These are phyloP conservation scores for Kuraishia ogatae DNA, from an alignment of 805 yeast genomes.

Conservation along the genomic window DNA sequence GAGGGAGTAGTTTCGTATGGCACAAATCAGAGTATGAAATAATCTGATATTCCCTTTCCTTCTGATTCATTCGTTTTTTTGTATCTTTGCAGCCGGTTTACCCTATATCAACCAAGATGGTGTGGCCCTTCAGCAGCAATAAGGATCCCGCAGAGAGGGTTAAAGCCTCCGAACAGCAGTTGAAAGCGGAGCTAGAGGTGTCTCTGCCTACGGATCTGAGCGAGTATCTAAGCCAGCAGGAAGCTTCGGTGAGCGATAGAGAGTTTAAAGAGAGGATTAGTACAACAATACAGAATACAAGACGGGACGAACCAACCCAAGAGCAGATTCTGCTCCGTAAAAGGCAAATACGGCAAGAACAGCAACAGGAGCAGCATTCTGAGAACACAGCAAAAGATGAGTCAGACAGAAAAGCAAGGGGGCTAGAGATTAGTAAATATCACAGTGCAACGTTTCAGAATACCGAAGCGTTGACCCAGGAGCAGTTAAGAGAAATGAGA, in stretches of 20 bases:
- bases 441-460: conserved; percentile 1
- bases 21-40: no score
- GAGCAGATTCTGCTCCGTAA: background rate
- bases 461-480: conserved; percentile 6
- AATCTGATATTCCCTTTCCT: no score
- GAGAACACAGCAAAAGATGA: background rate
- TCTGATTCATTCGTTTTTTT: no score
- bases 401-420: background rate
- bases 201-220: conserved; percentile 16
- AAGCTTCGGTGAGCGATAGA: conserved; percentile 21
- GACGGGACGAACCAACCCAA: background rate
- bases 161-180: conserved; percentile 5
- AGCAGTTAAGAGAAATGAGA: conserved; percentile 7
- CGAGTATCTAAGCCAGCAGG: conserved; percentile 13
- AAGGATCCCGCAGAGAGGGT: background rate
- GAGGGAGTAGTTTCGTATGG: no score
- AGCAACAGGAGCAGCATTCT: background rate
- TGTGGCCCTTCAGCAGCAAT: conserved; percentile 5
- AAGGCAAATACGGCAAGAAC: background rate
- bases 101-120: conserved; percentile 13
- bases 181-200: conserved; percentile 2
- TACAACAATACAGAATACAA: background rate
- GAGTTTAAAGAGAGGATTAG: conserved; percentile 17
- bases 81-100: no score
- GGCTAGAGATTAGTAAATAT: background rate